phyloP scores from a whole-genome alignment of 2,329 filamentous ascomycete species.

The Amauroascus niger region DNA sequence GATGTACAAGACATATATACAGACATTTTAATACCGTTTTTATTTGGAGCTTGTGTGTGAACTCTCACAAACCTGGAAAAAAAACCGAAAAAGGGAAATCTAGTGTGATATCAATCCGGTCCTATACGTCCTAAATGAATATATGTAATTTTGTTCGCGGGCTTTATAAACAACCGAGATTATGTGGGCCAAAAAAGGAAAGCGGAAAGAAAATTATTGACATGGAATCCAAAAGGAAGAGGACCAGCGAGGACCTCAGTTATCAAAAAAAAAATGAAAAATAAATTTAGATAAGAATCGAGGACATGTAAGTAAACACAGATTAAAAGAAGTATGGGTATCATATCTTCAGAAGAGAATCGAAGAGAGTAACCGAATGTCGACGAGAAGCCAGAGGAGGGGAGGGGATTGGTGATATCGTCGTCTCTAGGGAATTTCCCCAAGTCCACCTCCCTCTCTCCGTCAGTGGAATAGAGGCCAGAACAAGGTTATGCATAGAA shows the following conservation, averaged over 20 bases:
- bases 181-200: neutral
- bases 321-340: constrained; percentile 11
- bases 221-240: neutral
- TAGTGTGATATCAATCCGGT: neutral
- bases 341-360: neutral
- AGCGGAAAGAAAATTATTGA: neutral
- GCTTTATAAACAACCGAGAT: neutral
- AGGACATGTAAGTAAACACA: neutral
- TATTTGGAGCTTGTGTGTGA: neutral
- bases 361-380: neutral
- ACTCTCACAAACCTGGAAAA: constrained; percentile 4
- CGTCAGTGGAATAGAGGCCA: neutral
- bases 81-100: constrained; percentile 3
- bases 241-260: neutral
- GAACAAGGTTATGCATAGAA: neutral
- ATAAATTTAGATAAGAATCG: constrained; percentile 2
- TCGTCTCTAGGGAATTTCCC: too few relatives aligned
- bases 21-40: neutral
- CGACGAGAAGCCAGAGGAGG: neutral
- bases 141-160: neutral
- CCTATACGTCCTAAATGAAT: neutral
- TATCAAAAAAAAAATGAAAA: constrained; percentile 1
- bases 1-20: neutral
- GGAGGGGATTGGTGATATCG: too few relatives aligned
- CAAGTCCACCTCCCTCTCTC: too few relatives aligned